phyloP scores from a whole-genome alignment of 306 rosid species.

The Arachis stenosperma region DNA sequence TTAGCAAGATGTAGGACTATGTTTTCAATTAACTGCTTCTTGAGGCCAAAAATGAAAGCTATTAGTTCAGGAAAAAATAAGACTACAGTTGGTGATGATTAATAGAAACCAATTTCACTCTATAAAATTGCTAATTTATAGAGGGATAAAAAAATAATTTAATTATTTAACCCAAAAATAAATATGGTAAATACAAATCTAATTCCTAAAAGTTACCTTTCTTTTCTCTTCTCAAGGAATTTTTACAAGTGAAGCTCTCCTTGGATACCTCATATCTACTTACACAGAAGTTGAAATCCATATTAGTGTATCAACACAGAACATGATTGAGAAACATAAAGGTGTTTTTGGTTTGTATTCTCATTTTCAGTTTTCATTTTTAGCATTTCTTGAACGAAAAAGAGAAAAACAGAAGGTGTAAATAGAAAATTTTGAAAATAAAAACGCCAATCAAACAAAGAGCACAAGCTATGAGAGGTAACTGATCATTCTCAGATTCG shows the following conservation, averaged over 20 bases:
- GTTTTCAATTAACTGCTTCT: too few relatives aligned
- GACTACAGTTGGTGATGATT: too few relatives aligned
- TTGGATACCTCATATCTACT: conserved; percentile 74
- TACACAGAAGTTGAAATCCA: conserved; percentile 6
- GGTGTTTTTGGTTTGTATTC: too few relatives aligned
- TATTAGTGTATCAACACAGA: conserved; percentile 13
- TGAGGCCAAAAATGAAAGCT: too few relatives aligned
- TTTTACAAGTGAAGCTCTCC: conserved; percentile 86
- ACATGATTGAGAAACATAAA: background rate
- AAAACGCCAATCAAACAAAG: too few relatives aligned
- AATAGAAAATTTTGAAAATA: background rate
- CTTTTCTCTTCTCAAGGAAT: conserved; percentile 89
- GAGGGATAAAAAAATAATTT: too few relatives aligned
- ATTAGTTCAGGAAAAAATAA: too few relatives aligned
- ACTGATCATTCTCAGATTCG: too few relatives aligned
- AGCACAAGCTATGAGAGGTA: background rate
- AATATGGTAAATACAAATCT: background rate
- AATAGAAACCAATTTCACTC: too few relatives aligned
- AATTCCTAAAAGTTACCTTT: conserved; percentile 55
- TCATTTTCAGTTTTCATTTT: too few relatives aligned
- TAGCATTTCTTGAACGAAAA: background rate
- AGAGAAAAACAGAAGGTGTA: background rate
- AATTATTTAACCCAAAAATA: background rate
- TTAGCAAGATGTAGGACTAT: too few relatives aligned
- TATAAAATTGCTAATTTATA: too few relatives aligned